These are phyloP conservation scores for Mycena amicta DNA, from an alignment of 768 basidiomycete species.

Conservation along the genomic window DNA sequence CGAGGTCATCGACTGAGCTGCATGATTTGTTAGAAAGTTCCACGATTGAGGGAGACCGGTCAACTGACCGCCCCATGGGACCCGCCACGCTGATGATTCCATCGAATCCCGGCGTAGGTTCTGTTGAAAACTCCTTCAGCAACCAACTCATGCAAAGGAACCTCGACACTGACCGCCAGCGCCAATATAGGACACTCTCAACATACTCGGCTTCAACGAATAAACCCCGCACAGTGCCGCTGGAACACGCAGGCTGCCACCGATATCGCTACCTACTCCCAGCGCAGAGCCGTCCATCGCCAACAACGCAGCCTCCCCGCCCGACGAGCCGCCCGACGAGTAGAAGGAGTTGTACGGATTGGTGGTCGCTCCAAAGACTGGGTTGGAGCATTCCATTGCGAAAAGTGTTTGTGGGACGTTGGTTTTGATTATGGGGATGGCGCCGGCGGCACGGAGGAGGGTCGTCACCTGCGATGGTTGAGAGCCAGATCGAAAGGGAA, in stretches of 20 bases:
- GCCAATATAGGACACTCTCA: constrained; percentile 51
- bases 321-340: constrained; percentile 57
- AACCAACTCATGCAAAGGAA: no score
- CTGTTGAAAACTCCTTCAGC: no score
- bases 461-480: constrained; percentile 34
- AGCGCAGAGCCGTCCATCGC: constrained; percentile 62
- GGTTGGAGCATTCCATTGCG: constrained; percentile 59
- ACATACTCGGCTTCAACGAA: constrained; percentile 53
- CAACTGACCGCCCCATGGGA: constrained; percentile 16
- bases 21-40: no score
- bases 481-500: neutral
- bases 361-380: constrained; percentile 54
- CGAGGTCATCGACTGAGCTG: no score
- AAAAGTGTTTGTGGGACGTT: constrained; percentile 72
- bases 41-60: no score
- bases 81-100: constrained; percentile 11
- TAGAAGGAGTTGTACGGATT: constrained; percentile 49
- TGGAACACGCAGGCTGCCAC: constrained; percentile 67
- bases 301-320: constrained; percentile 65
- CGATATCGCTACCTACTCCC: constrained; percentile 71
- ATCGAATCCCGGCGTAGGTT: constrained; percentile 17
- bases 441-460: constrained; percentile 51
- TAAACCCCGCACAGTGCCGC: constrained; percentile 68
- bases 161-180: constrained; percentile 39
- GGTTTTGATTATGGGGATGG: constrained; percentile 68